Conservation (phyloP, 2,329 filamentous ascomycete genomes). For the Chlorencoelia australis region DNA sequence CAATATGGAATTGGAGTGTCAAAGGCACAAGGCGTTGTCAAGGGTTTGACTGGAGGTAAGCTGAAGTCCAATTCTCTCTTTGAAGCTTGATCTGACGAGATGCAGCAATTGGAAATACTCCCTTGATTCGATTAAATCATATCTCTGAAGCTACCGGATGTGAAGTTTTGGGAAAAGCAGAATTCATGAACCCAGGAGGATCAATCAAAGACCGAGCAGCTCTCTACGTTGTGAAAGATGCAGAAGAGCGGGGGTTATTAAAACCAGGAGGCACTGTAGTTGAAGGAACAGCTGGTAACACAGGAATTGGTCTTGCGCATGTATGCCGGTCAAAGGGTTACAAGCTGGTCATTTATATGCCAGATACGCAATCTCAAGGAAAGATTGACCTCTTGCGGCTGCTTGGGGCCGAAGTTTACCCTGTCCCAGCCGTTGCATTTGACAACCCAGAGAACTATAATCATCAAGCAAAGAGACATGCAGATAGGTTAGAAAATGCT, state of each 20-base stretch:
- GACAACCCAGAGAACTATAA: conserved; percentile 97
- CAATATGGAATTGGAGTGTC: conserved; percentile 53
- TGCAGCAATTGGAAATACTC: conserved; percentile 91
- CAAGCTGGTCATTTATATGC: conserved; percentile 98
- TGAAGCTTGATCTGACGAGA: conserved; percentile 9
- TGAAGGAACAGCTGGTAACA: conserved; percentile 95
- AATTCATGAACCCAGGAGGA: conserved; percentile 97
- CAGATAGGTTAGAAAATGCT: conserved; percentile 74
- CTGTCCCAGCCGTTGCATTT: conserved; percentile 90
- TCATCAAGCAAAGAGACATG: conserved; percentile 84
- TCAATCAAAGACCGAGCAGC: conserved; percentile 95
- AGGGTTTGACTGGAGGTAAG: conserved; percentile 58
- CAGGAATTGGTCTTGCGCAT: conserved; percentile 92
- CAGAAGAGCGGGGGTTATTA: conserved; percentile 77
- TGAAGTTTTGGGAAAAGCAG: conserved; percentile 89
- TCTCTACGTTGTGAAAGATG: conserved; percentile 86
- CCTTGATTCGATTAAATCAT: conserved; percentile 78
- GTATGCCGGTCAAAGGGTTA: conserved; percentile 90
- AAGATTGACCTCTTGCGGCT: conserved; percentile 91
- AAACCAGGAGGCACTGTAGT: conserved; percentile 85
- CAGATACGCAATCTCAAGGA: conserved; percentile 94
- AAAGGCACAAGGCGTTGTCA: conserved; percentile 54
- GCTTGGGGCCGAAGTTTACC: conserved; percentile 89
- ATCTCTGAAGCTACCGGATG: conserved; percentile 88
- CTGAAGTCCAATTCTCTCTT: conserved; percentile 1